Percentiles rank a stretch among this genome's conserved stretches.
phyloP scores from a whole-genome alignment of 306 rosid genomes.

The Acacia melanoxylon region DNA sequence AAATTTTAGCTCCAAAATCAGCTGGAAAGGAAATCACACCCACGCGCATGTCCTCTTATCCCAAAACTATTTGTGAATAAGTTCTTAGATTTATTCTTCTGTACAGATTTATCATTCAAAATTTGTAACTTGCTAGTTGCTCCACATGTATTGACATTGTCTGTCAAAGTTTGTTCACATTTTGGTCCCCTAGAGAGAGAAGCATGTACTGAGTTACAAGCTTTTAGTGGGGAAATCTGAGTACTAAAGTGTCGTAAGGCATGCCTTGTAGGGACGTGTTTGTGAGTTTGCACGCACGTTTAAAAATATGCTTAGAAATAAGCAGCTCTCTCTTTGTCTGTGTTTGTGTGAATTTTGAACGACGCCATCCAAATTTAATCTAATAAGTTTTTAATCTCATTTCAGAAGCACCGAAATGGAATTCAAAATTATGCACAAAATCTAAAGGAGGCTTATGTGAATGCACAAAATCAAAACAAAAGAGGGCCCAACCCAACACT shows the following conservation, averaged over 20 bases:
- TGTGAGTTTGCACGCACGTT: neutral
- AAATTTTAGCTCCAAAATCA: too few relatives aligned
- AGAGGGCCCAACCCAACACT: too few relatives aligned
- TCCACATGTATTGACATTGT: neutral
- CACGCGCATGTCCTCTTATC: too few relatives aligned
- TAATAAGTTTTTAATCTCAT: neutral
- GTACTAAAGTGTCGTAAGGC: too few relatives aligned
- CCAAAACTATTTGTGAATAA: neutral
- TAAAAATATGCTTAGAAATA: too few relatives aligned
- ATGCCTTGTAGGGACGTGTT: too few relatives aligned
- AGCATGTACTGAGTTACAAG: neutral
- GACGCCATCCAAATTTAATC: too few relatives aligned
- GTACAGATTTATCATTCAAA: neutral
- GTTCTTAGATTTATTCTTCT: neutral
- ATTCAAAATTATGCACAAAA: too few relatives aligned
- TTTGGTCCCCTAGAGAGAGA: neutral
- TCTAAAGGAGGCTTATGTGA: neutral
- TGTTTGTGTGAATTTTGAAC: too few relatives aligned
- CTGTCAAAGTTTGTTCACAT: neutral
- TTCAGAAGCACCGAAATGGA: too few relatives aligned
- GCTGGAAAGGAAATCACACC: too few relatives aligned
- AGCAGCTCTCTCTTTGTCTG: too few relatives aligned
- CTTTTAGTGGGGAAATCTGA: neutral
- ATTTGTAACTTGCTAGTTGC: neutral
- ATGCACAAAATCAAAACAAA: neutral